Conservation (phyloP, 2,329 filamentous ascomycete species). For the Pestalotiopsis sp. region DNA sequence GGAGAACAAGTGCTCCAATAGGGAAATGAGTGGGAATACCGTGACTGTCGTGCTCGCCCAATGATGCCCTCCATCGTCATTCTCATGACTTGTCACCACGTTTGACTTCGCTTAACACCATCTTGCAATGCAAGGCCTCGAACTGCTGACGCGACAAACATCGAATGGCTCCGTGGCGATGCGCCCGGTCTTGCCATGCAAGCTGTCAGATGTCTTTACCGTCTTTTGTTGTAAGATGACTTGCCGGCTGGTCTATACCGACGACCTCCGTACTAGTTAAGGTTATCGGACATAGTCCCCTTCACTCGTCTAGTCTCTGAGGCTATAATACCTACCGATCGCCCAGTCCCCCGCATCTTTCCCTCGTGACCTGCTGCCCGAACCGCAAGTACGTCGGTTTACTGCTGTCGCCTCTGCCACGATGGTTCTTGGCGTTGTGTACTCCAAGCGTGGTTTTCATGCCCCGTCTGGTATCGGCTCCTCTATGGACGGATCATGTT, state of each 20-base stretch:
- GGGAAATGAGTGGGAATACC: background rate
- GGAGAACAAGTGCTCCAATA: background rate
- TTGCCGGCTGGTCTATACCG: background rate
- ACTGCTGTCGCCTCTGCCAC: background rate
- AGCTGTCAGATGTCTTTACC: conserved; percentile 7
- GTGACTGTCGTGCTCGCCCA: background rate
- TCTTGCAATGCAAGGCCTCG: background rate
- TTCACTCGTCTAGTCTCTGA: background rate
- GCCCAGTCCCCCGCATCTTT: background rate
- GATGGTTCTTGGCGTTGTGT: conserved; percentile 1
- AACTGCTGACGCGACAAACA: background rate
- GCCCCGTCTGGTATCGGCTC: background rate
- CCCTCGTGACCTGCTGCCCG: conserved; percentile 1
- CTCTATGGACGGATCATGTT: conserved; percentile 9
- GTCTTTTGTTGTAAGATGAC: background rate
- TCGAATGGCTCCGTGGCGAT: background rate
- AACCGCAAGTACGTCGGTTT: background rate
- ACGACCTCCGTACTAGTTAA: background rate
- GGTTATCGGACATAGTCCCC: background rate
- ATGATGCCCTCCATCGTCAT: background rate
- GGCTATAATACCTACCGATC: background rate
- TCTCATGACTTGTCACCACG: conserved; percentile 5
- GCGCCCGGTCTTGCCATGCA: background rate
- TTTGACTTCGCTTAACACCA: conserved; percentile 4
- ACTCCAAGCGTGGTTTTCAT: background rate